phyloP scores from a whole-genome alignment of 2,329 filamentous ascomycete species.

The Colletotrichum viniferum region DNA sequence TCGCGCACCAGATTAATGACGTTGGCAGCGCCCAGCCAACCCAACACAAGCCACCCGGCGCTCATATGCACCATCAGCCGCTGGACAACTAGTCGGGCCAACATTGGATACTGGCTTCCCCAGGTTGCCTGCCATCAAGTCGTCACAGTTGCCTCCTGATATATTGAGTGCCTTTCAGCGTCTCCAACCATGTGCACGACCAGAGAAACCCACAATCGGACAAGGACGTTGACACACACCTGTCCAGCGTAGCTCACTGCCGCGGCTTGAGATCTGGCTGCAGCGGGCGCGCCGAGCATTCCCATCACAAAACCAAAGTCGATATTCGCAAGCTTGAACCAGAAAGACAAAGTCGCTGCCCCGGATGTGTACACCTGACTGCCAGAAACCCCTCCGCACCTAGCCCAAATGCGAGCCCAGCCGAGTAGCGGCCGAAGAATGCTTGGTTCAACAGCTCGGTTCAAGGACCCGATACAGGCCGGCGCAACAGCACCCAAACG shows the following conservation, averaged over 20 bases:
- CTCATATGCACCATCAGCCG: neutral
- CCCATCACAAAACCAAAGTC: neutral
- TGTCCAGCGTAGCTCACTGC: neutral
- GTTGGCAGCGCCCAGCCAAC: neutral
- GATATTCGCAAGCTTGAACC: neutral
- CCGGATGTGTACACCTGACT: slow-evolving; percentile 14
- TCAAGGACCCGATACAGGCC: neutral
- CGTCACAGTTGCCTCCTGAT: neutral
- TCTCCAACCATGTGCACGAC: neutral
- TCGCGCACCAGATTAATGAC: neutral
- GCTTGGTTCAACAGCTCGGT: neutral
- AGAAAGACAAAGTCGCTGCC: neutral
- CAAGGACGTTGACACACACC: neutral
- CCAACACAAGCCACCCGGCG: neutral
- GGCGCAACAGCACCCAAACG: neutral
- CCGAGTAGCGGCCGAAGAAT: neutral
- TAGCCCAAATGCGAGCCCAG: neutral
- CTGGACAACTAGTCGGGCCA: neutral
- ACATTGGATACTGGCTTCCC: neutral
- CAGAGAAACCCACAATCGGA: neutral
- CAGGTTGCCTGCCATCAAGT: neutral
- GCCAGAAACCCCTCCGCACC: neutral
- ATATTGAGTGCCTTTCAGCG: neutral
- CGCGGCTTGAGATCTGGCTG: neutral
- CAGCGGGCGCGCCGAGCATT: neutral